These are phyloP conservation scores for Microcos paniculata DNA, from an alignment of 345 rosid genomes.

Conservation along the genomic window DNA sequence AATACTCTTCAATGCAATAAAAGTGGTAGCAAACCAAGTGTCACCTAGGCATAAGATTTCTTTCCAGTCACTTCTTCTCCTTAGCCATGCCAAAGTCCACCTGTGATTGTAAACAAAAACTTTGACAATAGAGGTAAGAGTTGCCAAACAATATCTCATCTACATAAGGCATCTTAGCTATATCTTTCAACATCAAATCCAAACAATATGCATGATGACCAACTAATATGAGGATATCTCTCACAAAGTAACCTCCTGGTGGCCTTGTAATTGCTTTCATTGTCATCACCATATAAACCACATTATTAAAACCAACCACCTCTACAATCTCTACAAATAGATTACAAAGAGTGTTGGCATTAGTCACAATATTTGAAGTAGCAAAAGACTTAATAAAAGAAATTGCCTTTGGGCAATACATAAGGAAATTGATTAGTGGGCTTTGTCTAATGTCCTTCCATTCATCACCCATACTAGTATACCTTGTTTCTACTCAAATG, in stretches of 20 bases:
- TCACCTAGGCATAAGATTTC: not conserved
- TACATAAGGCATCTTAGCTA: too few relatives aligned
- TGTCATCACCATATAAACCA: conserved; percentile 25
- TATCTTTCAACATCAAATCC: conserved; percentile 27
- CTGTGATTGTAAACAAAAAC: conserved; percentile 26
- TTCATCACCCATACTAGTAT: conserved; percentile 28
- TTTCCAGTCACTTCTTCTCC: too few relatives aligned
- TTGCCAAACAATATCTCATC: conserved; percentile 8
- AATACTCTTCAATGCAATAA: conserved; percentile 10
- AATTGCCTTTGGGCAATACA: conserved; percentile 22
- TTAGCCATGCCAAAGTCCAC: not conserved
- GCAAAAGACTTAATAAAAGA: conserved; percentile 26
- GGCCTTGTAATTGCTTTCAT: conserved; percentile 18
- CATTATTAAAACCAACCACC: conserved; percentile 23
- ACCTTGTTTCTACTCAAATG: conserved; percentile 25
- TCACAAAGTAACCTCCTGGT: conserved; percentile 17
- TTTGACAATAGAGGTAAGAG: conserved; percentile 15
- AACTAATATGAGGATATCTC: conserved; percentile 20
- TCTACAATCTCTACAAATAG: conserved; percentile 25
- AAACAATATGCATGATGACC: conserved; percentile 34
- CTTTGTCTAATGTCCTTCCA: conserved; percentile 17
- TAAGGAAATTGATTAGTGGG: too few relatives aligned
- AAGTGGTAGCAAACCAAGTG: not conserved
- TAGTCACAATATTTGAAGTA: conserved; percentile 23
- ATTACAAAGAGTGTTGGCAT: too few relatives aligned